Conservation (phyloP, 805 yeast species). For the Candida palmyrensis region DNA sequence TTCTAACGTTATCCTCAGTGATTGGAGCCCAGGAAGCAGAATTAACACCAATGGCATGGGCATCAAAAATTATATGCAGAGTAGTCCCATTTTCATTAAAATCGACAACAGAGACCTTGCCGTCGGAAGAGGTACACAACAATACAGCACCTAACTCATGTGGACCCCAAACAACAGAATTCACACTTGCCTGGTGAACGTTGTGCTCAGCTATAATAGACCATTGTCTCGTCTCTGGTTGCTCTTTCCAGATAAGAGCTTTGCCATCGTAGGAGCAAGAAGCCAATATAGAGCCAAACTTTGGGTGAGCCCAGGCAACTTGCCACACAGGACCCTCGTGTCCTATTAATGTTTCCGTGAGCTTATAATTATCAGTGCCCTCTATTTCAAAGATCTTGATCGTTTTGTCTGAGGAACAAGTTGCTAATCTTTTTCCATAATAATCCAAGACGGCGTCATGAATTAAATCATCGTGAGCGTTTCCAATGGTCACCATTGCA, state of each 20-base stretch:
- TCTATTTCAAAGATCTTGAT: constrained; percentile 90
- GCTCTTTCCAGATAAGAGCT: constrained; percentile 90
- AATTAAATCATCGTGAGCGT: constrained; percentile 87
- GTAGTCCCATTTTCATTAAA: constrained; percentile 85
- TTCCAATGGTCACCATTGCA: constrained; percentile 77
- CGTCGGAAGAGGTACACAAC: constrained; percentile 89
- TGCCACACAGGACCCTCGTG: constrained; percentile 99
- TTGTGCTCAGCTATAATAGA: constrained; percentile 79
- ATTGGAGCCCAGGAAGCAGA: constrained; percentile 94
- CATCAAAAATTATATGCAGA: constrained; percentile 57
- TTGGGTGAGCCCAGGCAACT: constrained; percentile 98
- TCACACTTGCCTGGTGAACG: constrained; percentile 90
- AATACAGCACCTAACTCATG: constrained; percentile 93
- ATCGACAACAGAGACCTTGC: constrained; percentile 84
- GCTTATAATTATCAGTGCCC: constrained; percentile 70
- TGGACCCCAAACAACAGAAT: constrained; percentile 95
- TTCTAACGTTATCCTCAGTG: constrained; percentile 41
- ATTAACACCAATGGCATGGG: constrained; percentile 92
- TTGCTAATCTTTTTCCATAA: constrained; percentile 93
- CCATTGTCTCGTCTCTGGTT: constrained; percentile 77
- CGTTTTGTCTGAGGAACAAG: constrained; percentile 95
- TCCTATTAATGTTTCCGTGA: constrained; percentile 80
- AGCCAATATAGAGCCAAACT: constrained; percentile 91
- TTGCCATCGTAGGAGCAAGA: constrained; percentile 95
- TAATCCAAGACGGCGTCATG: constrained; percentile 97